Evolutionary conservation across 2,329 filamentous ascomycete species (phyloP).

Genomic region (Xylariaceae sp.): DNA sequence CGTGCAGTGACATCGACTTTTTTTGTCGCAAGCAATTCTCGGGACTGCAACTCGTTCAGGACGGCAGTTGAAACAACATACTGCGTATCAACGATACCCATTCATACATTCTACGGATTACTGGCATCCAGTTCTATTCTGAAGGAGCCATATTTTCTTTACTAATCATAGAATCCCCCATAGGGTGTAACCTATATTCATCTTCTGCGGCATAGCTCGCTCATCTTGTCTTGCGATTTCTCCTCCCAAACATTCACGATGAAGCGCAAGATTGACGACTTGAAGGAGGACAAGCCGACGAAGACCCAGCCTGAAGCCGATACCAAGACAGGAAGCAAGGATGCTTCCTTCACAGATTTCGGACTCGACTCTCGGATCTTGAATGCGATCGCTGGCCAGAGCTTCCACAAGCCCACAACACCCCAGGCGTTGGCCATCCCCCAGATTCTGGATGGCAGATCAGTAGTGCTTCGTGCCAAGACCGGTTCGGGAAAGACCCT

Average conservation of each 20-base stretch:
- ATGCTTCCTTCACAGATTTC: constrained; percentile 65
- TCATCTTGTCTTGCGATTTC: neutral
- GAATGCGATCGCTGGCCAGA: constrained; percentile 77
- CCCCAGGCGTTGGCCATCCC: constrained; percentile 87
- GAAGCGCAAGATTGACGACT: constrained; percentile 57
- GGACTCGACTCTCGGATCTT: constrained; percentile 79
- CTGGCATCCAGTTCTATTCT: neutral
- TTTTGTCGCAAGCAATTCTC: neutral
- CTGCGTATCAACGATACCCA: neutral
- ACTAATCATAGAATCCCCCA: no score
- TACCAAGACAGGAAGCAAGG: constrained; percentile 16
- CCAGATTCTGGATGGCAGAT: constrained; percentile 76
- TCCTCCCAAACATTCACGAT: constrained; percentile 31
- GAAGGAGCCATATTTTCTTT: neutral
- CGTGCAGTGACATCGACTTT: constrained; percentile 6
- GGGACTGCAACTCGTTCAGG: neutral
- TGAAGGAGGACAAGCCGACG: constrained; percentile 39
- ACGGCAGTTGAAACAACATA: neutral
- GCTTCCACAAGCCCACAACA: constrained; percentile 79
- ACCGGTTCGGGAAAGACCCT: constrained; percentile 84
- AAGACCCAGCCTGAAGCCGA: constrained; percentile 24
- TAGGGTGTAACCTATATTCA: neutral
- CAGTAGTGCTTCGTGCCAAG: constrained; percentile 87
- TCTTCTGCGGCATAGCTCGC: neutral
- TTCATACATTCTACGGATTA: neutral